A percentile compares a stretch with the other conserved stretches of the same genome.
These are phyloP conservation scores for Litchi chinensis DNA, from an alignment of 345 rosid species.

Conservation along the genomic window DNA sequence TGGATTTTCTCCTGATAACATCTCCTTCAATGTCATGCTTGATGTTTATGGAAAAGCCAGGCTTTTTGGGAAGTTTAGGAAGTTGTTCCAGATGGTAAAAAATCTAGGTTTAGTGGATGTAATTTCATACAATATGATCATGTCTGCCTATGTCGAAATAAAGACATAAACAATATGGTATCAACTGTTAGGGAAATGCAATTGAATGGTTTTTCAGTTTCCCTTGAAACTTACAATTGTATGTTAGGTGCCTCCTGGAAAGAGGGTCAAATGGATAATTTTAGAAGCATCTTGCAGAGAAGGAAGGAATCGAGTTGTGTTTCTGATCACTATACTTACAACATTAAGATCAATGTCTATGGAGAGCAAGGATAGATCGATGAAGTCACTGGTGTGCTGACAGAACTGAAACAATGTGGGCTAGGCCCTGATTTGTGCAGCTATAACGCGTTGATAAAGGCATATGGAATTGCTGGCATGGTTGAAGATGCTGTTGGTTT, in stretches of 20 bases:
- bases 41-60: constrained; percentile 84
- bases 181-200: constrained; percentile 70
- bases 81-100: too few relatives aligned
- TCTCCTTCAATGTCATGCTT: constrained; percentile 77
- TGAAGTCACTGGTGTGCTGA: constrained; percentile 63
- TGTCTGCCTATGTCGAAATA: constrained; percentile 69
- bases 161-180: constrained; percentile 63
- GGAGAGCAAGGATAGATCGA: constrained; percentile 84
- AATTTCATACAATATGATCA: constrained; percentile 73
- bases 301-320: constrained; percentile 61
- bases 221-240: constrained; percentile 88
- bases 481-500: constrained; percentile 80
- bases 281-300: constrained; percentile 63
- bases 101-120: constrained; percentile 82
- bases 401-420: constrained; percentile 63
- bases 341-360: constrained; percentile 85
- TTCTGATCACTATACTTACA: constrained; percentile 72
- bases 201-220: constrained; percentile 80
- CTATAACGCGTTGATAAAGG: constrained; percentile 91
- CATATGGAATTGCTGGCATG: constrained; percentile 94
- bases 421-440: constrained; percentile 77
- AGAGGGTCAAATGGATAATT: constrained; percentile 75
- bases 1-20: constrained; percentile 68
- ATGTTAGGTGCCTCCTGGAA: constrained; percentile 86
- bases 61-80: constrained; percentile 64